Base-by-base conservation (phyloP, 768 basidiomycete genomes). In the Collybia sp. region DNA sequence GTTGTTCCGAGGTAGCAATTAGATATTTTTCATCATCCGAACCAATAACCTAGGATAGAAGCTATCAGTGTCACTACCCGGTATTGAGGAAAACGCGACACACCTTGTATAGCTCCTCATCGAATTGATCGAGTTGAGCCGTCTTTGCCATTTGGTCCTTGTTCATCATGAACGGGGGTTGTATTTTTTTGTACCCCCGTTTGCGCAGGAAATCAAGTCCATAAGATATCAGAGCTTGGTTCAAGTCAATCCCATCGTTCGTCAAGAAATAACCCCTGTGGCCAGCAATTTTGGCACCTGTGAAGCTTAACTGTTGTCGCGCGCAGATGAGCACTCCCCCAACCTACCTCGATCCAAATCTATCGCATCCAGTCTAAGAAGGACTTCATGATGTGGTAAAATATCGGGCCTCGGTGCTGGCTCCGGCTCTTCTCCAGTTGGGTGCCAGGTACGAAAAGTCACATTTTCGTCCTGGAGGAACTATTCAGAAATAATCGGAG, bases 101-200 rank as follows among this genome's bases (percentile, higher is more conserved):
- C 40, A 83, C 90, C 76, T 97, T 97, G 80, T 98, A 99, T 12
- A 99, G 72, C 58, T 96, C 94, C 67, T 99, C 96, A 61, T 99
- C 96, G 57, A 98, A 99, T 65, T 98, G 93, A 54, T 93, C 90
- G 16, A 99, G 81, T 61, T 99, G 96, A 1, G 96, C 96, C 0
- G 96, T 98, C 72, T 96, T 95, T 47, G 80, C 82, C 96, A 99
- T 99, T 57, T 88, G 77, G 17, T 94, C 90, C 66, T 93, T 94
- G 75, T 92, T 93, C 87, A 99, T 97, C 75, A 99, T 85, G 73
- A 96, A 99, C 0, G 96, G 96, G 2, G 94, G 90, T 63, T 94
- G 92, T 42, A 98, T 80, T 69, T 95, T 97, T 71, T 84, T 95
- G 79, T 89, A 97, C 1, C 79, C 83, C 20, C 75, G 76, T 44